phyloP scores from a whole-genome alignment of 179 eudicot genomes.

The Spergularia azorica region DNA sequence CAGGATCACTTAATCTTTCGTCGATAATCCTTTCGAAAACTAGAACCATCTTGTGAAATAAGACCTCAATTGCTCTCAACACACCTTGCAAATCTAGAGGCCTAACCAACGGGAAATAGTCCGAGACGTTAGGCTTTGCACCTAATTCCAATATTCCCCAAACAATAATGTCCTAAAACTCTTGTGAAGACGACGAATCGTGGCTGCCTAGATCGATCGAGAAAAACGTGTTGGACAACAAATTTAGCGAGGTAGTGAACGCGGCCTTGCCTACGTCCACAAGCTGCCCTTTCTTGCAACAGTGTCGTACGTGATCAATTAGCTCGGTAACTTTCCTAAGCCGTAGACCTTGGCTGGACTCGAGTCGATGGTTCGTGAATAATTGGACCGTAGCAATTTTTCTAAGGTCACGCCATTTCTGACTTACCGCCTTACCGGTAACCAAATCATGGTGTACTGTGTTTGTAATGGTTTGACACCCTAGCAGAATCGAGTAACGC shows the following conservation, averaged over 20 bases:
- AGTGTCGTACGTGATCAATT: slow-evolving; percentile 7
- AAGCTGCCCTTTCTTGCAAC: slow-evolving; percentile 6
- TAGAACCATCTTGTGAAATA: background rate
- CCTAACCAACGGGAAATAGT: slow-evolving; percentile 25
- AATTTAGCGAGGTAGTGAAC: slow-evolving; percentile 23
- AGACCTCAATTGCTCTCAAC: background rate
- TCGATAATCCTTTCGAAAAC: slow-evolving; percentile 28
- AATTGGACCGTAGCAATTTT: slow-evolving; percentile 18
- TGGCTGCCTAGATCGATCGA: slow-evolving; percentile 24
- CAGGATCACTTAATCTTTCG: slow-evolving; percentile 9
- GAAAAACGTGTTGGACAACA: slow-evolving; percentile 28
- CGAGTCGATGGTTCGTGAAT: slow-evolving; percentile 15
- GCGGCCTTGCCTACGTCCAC: slow-evolving; percentile 29
- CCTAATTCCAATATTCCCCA: background rate
- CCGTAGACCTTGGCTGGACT: slow-evolving; percentile 6
- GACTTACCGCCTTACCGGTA: slow-evolving; percentile 22
- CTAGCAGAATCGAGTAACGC: background rate
- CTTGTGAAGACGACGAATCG: slow-evolving; percentile 1
- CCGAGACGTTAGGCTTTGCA: slow-evolving; percentile 30
- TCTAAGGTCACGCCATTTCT: slow-evolving; percentile 22
- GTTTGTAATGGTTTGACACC: background rate
- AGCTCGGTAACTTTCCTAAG: slow-evolving; percentile 12
- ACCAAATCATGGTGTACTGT: slow-evolving; percentile 23
- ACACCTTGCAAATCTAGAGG: slow-evolving; percentile 33
- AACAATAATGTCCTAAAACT: slow-evolving; percentile 23